Conservation (phyloP, 331 rosid species). For the Stylosanthes scabra region DNA sequence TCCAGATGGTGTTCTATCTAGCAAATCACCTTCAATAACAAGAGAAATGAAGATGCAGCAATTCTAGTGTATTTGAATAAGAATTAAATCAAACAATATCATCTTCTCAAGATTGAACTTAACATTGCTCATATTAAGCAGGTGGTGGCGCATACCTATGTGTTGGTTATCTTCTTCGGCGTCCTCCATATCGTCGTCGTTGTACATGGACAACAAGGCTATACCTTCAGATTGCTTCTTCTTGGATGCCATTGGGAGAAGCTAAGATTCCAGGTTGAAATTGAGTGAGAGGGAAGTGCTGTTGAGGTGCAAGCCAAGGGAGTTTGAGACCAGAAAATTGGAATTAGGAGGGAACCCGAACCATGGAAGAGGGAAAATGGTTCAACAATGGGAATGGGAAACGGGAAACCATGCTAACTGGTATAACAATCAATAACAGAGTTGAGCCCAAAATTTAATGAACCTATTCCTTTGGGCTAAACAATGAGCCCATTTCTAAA, state of each 20-base stretch:
- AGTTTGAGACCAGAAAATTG: background rate
- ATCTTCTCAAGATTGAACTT: slow-evolving; percentile 4
- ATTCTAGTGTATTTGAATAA: slow-evolving; percentile 7
- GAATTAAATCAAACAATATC: background rate
- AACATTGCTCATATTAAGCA: slow-evolving; percentile 65
- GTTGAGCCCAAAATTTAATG: no score
- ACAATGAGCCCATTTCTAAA: no score
- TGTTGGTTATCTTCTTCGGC: slow-evolving; percentile 42
- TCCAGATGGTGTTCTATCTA: slow-evolving; percentile 60
- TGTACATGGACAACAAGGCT: slow-evolving; percentile 77
- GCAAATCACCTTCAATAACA: slow-evolving; percentile 66
- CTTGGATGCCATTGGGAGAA: slow-evolving; percentile 65
- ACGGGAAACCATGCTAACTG: no score
- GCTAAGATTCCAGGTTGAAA: slow-evolving; percentile 45
- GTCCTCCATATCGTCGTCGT: slow-evolving; percentile 79
- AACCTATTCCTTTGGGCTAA: no score
- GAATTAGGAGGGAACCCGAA: slow-evolving; percentile 4
- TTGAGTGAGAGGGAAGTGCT: background rate
- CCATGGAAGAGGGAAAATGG: background rate
- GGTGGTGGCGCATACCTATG: slow-evolving; percentile 25
- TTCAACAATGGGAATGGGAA: background rate
- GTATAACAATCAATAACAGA: no score
- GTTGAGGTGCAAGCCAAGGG: background rate
- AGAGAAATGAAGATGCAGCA: background rate
- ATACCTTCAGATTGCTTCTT: slow-evolving; percentile 81